Evolutionary conservation across 1,284 basidiomycete genomes (phyloP), one percentile per base, ranked within the genome.

Genomic region (Irpex sp.): DNA sequence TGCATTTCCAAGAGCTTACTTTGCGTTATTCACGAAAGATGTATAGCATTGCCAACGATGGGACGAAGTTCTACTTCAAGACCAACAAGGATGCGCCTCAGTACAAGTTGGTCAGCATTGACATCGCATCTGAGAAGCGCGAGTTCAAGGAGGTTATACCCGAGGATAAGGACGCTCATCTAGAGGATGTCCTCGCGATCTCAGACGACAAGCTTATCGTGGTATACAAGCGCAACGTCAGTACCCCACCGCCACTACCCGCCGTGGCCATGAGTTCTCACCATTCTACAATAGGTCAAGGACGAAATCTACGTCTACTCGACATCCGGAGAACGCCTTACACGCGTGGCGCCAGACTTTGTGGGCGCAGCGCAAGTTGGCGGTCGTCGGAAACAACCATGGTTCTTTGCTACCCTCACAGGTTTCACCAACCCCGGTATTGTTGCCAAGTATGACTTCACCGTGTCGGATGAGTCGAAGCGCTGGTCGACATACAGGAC

Each of bases 291-390:
- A 36, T 68, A 91, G 88, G 89, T 93, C 70, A 91, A 90, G 68
- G 91, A 94, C 71, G 91, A 94, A 74, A 79, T 95, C 47, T 93
- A 93, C 74, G 74, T 95, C 61, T 88, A 91, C 75, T 80, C 85
- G 51, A 80, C 88, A 61, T 74, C 77, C 0, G 93, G 93, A 44
- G 73, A 80, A 67, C 80, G 77, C 58, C 68, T 92, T 61, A 75
- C 78, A 48, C 86, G 87, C 4, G 75, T 95, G 15, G 86, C 84
- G 2, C 76, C 82, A 4, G 85, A 91, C 57, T 87, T 91, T 59
- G 87, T 96, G 34, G 94, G 94, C 26, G 81, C 88, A 3, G 83
- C 88, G 44, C 78, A 78, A 11, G 75, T 89, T 37, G 76, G 78
- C 61, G 82, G 85, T 4, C 79, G 84, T 13, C 81, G 87, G 44